These are phyloP conservation scores for Aspergillus pseudoviridinutans DNA, from an alignment of 2,329 filamentous ascomycete genomes.

Conservation along the genomic window DNA sequence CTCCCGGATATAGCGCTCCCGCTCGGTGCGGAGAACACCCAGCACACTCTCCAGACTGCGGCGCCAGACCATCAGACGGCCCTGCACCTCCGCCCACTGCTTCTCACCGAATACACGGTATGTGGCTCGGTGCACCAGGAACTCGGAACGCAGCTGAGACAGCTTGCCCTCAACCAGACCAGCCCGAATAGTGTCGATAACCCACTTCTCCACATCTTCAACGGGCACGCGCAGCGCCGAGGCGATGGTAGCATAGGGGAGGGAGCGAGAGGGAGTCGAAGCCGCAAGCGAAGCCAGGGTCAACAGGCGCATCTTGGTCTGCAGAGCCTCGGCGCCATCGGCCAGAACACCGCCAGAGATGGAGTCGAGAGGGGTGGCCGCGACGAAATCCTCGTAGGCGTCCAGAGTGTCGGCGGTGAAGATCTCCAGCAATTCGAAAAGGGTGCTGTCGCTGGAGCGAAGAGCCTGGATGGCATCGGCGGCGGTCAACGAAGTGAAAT, in stretches of 20 bases:
- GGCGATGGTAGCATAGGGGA: constrained; percentile 81
- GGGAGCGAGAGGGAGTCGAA: constrained; percentile 74
- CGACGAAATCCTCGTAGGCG: constrained; percentile 92
- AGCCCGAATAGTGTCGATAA: constrained; percentile 95
- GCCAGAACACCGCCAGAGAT: constrained; percentile 85
- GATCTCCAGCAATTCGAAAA: constrained; percentile 90
- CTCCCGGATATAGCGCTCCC: constrained; percentile 73
- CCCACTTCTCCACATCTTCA: constrained; percentile 94
- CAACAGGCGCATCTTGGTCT: constrained; percentile 93
- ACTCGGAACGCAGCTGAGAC: constrained; percentile 85
- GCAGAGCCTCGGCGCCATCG: constrained; percentile 69
- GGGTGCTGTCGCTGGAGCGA: constrained; percentile 74
- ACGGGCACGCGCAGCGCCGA: constrained; percentile 76
- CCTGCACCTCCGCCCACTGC: constrained; percentile 94
- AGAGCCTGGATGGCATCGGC: constrained; percentile 81
- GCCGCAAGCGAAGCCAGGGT: constrained; percentile 89
- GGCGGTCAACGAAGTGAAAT: constrained; percentile 68
- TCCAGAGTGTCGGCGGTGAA: constrained; percentile 93
- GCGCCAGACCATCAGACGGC: constrained; percentile 87
- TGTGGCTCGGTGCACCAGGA: constrained; percentile 91
- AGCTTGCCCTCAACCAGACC: constrained; percentile 95
- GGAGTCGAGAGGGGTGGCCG: constrained; percentile 46
- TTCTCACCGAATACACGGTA: constrained; percentile 97
- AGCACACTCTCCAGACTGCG: constrained; percentile 75
- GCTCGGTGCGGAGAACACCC: constrained; percentile 72